Evolutionary conservation across 345 rosid species (phyloP), one percentile per base, ranked within the genome.

Genomic region (Aethionema arabicum): DNA sequence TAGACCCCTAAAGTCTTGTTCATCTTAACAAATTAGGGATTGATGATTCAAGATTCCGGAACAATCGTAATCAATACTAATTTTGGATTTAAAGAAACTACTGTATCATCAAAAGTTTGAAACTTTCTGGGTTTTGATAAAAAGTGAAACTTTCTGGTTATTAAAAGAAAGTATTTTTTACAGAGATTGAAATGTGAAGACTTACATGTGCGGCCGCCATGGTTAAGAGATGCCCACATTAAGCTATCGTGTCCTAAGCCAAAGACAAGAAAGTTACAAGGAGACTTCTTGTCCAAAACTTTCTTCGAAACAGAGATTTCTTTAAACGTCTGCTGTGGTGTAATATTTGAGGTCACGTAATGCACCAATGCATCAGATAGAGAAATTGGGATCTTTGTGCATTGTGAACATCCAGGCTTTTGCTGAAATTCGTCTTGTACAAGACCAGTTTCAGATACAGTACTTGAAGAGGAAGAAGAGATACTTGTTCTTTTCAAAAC

Each of bases 211-310:
- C 85, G 78, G 43, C 99, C 99, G 2, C 97, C 95, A 12, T 81
- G 69, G 77, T 93, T 93, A 31, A 93, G 95, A 13, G 95, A 63
- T 45, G 77, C 75, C 99, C 99, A 93, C 99, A 93, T 84, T 8
- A 90, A 80, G 73, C 97, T 90, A 49, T 90, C 99, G 40, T 84
- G 95, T 8, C 99, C 99, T 7, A 92, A 79, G 1, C 99, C 99
- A 42, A 93, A 93, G 44, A 90, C 95, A 51, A 93, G 75, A 79
- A 93, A 93, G 74, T 93, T 89, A 74, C 96, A 82, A 0, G 99
- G 99, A 1, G 97, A 77, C 66, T 83, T 90, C 64, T 72, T 78
- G 55, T 81, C 90, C n/a, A 93, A 61, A 6, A 90, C 72, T 59
- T 74, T 72, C 16, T 85, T 85, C 1, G 87, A 74, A 16, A 90